Evolutionary conservation across 768 basidiomycete species (phyloP).

Genomic region (Baorangia bicolor): DNA sequence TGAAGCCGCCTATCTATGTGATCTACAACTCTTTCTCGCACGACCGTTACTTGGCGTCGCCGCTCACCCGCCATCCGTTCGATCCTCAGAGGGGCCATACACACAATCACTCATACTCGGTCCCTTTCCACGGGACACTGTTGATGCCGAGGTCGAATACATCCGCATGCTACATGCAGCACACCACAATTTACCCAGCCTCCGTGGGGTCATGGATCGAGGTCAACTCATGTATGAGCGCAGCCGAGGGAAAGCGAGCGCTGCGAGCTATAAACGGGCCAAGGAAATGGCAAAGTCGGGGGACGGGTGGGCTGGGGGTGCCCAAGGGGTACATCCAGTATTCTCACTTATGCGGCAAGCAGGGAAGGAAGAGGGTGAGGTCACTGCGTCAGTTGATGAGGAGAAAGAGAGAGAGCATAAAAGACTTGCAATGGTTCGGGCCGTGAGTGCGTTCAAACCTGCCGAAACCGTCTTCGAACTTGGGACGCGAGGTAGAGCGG

Average conservation of each 20-base stretch:
- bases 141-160: slow-evolving; percentile 87
- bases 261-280: slow-evolving; percentile 81
- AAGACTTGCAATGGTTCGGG: slow-evolving; percentile 63
- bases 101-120: slow-evolving; percentile 77
- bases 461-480: slow-evolving; percentile 91
- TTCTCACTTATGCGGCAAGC: slow-evolving; percentile 42
- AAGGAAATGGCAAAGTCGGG: slow-evolving; percentile 78
- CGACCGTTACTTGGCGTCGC: slow-evolving; percentile 61
- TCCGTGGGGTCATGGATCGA: slow-evolving; percentile 82
- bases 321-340: slow-evolving; percentile 71
- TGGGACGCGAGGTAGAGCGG: slow-evolving; percentile 64
- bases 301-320: slow-evolving; percentile 64
- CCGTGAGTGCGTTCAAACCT: slow-evolving; percentile 82
- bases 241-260: slow-evolving; percentile 86
- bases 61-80: slow-evolving; percentile 30
- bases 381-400: slow-evolving; percentile 22
- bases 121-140: slow-evolving; percentile 70
- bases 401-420: slow-evolving; percentile 42
- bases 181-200: slow-evolving; percentile 59
- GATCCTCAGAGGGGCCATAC: slow-evolving; percentile 58
- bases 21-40: slow-evolving; percentile 89
- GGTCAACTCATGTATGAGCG: slow-evolving; percentile 95
- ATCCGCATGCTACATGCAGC: slow-evolving; percentile 61
- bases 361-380: slow-evolving; percentile 29
- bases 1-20: slow-evolving; percentile 88